Base-by-base conservation (phyloP, 2,329 filamentous ascomycete genomes). In the Camptophora hylomeconis region DNA sequence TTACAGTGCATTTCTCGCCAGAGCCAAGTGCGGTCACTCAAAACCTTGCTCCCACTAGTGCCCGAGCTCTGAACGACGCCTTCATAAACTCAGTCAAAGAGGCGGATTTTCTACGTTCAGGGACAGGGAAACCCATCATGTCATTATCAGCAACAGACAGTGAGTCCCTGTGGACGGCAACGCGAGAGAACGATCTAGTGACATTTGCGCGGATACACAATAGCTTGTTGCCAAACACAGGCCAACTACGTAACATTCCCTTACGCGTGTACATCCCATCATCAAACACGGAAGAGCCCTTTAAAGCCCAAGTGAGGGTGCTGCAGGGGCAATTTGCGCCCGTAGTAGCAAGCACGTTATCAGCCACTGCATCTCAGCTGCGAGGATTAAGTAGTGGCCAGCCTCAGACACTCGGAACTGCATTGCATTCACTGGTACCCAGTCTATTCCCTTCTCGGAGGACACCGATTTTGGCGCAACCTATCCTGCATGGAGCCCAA, bases 91-190 rank as follows among this genome's bases (percentile, higher is more conserved):
- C 65, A 29, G 74, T 80, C 37, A 80, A 80, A 49, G 75, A 80
- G 65, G 84, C 86, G 17, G 84, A 93, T 54, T 92, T 84, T 43
- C 63, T 92, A 28, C 72, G 86, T 28, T 87, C 89, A 43, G 83
- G 84, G 24, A 89, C 80, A 30, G 83, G 82, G 10, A 84, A 87
- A 50, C 77, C 80, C 36, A 86, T 92, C 47, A 92, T 93, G 82
- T 77, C 75, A 30, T 61, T 94, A 46, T 83, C 78, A 36, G 86
- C 84, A 51, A 74, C 80, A 24, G 75, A 92, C 51, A 89, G 81
- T 9, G 81, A 75, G 5, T 70, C 77, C 17, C 63, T 94, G 18
- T 94, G 86, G 83, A 69, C 75, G 40, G 69, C 80, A 7, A 80
- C 92, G 22, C 67, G 77, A 51, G 71, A 80, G 42, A 80, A 33